Conservation (phyloP, 2,329 filamentous ascomycete genomes). For the Xylaria multiplex region DNA sequence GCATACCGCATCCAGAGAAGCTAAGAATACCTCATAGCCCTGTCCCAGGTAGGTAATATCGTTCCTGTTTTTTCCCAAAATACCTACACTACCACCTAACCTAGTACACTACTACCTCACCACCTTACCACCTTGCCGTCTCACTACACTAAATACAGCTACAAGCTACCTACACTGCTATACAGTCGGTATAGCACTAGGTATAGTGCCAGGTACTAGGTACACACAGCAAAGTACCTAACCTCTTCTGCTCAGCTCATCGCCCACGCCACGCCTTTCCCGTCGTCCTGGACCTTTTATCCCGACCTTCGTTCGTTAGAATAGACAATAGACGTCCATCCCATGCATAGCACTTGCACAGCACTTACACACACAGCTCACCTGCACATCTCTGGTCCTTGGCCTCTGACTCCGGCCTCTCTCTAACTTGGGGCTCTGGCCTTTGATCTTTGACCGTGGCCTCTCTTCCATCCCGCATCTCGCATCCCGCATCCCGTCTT, state of each 20-base stretch:
- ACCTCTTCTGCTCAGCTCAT: background rate
- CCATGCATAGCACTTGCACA: conserved; percentile 12
- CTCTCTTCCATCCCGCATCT: conserved; percentile 1
- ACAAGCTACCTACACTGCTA: background rate
- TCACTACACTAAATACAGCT: background rate
- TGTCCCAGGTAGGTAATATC: conserved; percentile 1
- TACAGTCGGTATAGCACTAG: background rate
- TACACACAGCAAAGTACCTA: background rate
- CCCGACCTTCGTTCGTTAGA: background rate
- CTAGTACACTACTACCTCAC: too few relatives aligned
- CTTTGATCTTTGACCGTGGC: conserved; percentile 5
- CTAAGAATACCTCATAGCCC: conserved; percentile 24
- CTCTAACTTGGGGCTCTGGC: too few relatives aligned
- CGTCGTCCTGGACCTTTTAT: conserved; percentile 28
- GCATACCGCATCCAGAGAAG: background rate
- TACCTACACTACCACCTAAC: conserved; percentile 2
- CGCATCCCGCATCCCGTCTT: conserved; percentile 5
- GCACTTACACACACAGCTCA: conserved; percentile 8
- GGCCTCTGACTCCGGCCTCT: conserved; percentile 1
- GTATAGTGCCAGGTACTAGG: too few relatives aligned
- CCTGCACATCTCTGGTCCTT: conserved; percentile 10
- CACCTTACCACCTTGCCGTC: too few relatives aligned
- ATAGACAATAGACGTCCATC: background rate
- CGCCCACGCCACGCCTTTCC: conserved; percentile 12
- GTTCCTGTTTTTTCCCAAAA: conserved; percentile 34